phyloP scores from a whole-genome alignment of 2,329 filamentous ascomycete genomes.

The Zymoseptoria tritici region DNA sequence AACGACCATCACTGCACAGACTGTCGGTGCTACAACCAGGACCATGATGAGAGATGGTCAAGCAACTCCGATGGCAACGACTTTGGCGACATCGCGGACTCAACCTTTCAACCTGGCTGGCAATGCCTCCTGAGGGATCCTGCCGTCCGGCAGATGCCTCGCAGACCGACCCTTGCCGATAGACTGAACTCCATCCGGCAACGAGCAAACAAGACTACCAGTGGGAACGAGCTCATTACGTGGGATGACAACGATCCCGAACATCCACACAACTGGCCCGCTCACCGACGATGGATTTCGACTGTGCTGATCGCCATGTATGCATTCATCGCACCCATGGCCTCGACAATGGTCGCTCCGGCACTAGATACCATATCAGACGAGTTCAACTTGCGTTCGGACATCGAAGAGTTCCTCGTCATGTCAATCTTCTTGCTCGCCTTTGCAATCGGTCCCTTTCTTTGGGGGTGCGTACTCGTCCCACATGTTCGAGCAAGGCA shows the following conservation, averaged over 20 bases:
- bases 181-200: background rate
- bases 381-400: slow-evolving; percentile 20
- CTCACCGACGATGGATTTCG: slow-evolving; percentile 34
- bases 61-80: background rate
- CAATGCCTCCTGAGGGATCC: background rate
- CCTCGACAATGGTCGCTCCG: slow-evolving; percentile 30
- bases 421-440: slow-evolving; percentile 29
- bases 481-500: background rate
- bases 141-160: background rate
- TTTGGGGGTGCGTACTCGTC: slow-evolving; percentile 12
- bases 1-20: background rate
- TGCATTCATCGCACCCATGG: slow-evolving; percentile 28
- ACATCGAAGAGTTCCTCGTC: slow-evolving; percentile 22
- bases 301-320: slow-evolving; percentile 34
- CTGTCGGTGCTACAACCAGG: background rate
- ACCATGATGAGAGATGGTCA: background rate
- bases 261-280: slow-evolving; percentile 38
- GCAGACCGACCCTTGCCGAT: background rate
- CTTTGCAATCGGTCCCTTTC: slow-evolving; percentile 25
- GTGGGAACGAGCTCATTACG: slow-evolving; percentile 31
- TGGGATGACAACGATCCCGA: slow-evolving; percentile 37
- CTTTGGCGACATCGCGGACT: background rate
- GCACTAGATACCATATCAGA: slow-evolving; percentile 20
- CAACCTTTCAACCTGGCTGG: background rate
- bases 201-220: background rate